Evolutionary conservation across 108 stramenopile genomes (phyloP).

Genomic region (Pseudonitzschia multiseries): DNA sequence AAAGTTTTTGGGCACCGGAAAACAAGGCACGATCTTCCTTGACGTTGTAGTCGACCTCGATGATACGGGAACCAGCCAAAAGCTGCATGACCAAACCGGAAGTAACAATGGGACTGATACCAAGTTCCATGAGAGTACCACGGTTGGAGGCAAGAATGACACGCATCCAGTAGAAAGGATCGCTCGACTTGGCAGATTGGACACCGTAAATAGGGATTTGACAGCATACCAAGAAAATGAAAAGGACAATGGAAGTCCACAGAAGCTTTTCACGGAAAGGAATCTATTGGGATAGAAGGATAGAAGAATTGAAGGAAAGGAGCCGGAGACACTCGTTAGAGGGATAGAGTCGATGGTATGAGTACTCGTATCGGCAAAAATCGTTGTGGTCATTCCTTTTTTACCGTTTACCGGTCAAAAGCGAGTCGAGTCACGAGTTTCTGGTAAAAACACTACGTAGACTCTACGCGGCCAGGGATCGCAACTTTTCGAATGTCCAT

Average conservation of each 20-base stretch:
- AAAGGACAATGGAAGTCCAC: slow-evolving; percentile 98
- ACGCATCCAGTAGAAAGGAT: slow-evolving; percentile 99
- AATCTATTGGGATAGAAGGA: slow-evolving; percentile 33
- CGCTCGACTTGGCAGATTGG: slow-evolving; percentile 94
- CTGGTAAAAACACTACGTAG: slow-evolving; percentile 11
- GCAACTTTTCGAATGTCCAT: background rate
- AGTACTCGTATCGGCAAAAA: background rate
- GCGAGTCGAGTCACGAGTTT: slow-evolving; percentile 30
- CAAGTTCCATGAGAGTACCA: slow-evolving; percentile 99
- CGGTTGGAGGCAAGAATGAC: slow-evolving; percentile 99
- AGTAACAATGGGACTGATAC: slow-evolving; percentile 97
- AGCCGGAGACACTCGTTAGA: background rate
- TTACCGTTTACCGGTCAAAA: slow-evolving; percentile 9
- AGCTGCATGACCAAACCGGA: slow-evolving; percentile 96
- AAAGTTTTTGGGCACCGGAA: slow-evolving; percentile 97
- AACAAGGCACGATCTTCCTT: slow-evolving; percentile 99
- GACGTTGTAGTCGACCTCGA: slow-evolving; percentile 97
- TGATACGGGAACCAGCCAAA: slow-evolving; percentile 94
- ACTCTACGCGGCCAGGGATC: slow-evolving; percentile 11
- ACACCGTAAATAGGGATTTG: slow-evolving; percentile 99
- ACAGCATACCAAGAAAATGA: slow-evolving; percentile 99
- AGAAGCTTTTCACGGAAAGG: slow-evolving; percentile 99
- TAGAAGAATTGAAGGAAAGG: background rate
- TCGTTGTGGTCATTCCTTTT: slow-evolving; percentile 9
- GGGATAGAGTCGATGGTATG: background rate